Base-by-base conservation (phyloP, 352 stramenopile genomes). In the Phytophthora constricta region DNA sequence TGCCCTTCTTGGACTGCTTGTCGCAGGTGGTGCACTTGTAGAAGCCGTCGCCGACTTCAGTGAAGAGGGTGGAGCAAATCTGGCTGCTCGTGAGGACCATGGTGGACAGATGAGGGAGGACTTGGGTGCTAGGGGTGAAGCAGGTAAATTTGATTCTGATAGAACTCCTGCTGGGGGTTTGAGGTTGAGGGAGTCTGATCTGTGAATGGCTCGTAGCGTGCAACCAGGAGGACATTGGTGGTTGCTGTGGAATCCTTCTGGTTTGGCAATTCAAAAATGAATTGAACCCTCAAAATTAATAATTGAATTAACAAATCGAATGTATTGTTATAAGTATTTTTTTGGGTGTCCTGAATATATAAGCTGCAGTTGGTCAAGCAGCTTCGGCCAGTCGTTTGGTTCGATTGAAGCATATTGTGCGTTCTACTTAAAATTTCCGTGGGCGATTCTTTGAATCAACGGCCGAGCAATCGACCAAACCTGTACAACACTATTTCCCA, bases 1-100 rank as follows among this genome's bases (percentile, higher is more conserved):
- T 64, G 23, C 47, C 59, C 9, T 64, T 59, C 46, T 61, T 62
- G 59, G 58, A 73, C 22, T 42, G 27, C 31, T 65, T 68, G 25
- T 33, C 41, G 58, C 65, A 73, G 27, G 63, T 48, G 5, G 11
- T 56, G 47, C 65, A 68, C 34, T 64, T 56, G 39, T 54, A 50
- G 28, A 37, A 33, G 31, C 45, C 28, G 46, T 47, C 28, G 22
- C 25, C 34, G 26, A 42, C 58, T 34, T 72, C 51, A 31, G 28
- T 14, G 47, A 68, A 72, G 25, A 68, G 58, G 55, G 64, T 43
- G 20, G 50, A 34, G 51, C 27, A 61, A n/a, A 64, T 46, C 19
- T 64, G 65, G 17, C 31, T 56, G 58, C 20, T 62, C 19, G 26
- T 61, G 34, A 63, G 48, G 16, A 61, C 52, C 65, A 68, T 68